phyloP scores from a whole-genome alignment of 1,284 basidiomycete genomes.

The Cronartium ribicola region DNA sequence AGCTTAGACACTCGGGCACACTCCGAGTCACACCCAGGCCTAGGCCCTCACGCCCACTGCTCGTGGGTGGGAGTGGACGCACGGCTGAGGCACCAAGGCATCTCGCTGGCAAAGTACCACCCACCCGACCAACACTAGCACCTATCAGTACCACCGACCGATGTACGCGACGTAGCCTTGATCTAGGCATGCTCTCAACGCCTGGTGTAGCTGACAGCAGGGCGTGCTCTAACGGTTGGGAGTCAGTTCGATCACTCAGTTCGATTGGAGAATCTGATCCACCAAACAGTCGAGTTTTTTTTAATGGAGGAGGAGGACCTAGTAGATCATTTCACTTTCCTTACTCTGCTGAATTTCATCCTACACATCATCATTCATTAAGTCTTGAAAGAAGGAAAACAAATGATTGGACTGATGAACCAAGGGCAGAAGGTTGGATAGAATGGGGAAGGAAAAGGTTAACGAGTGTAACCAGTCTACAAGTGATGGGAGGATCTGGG shows the following conservation, averaged over 20 bases:
- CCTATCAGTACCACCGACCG: constrained; percentile 39
- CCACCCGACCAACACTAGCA: constrained; percentile 26
- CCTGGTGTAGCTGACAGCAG: constrained; percentile 18
- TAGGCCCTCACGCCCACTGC: constrained; percentile 30
- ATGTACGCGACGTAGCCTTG: constrained; percentile 10
- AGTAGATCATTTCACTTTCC: constrained; percentile 16
- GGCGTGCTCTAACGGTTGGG: constrained; percentile 36
- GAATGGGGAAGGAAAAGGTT: constrained; percentile 42
- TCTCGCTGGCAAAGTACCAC: constrained; percentile 15
- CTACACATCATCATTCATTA: constrained; percentile 6
- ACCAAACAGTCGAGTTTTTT: background rate
- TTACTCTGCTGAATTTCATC: constrained; percentile 12
- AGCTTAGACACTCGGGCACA: constrained; percentile 10
- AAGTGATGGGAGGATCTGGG: constrained; percentile 6
- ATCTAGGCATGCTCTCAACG: constrained; percentile 30
- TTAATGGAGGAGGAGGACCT: background rate
- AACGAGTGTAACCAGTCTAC: constrained; percentile 42
- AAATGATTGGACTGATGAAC: constrained; percentile 1
- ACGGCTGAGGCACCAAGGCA: constrained; percentile 1
- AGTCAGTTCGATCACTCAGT: constrained; percentile 38
- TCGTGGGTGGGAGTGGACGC: background rate
- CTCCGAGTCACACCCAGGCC: constrained; percentile 31
- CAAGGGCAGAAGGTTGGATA: constrained; percentile 28
- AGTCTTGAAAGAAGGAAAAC: constrained; percentile 8
- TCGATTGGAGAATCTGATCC: constrained; percentile 42